Evolutionary conservation across 257 asterid genomes (phyloP).

Genomic region (Solanum bukasovii): DNA sequence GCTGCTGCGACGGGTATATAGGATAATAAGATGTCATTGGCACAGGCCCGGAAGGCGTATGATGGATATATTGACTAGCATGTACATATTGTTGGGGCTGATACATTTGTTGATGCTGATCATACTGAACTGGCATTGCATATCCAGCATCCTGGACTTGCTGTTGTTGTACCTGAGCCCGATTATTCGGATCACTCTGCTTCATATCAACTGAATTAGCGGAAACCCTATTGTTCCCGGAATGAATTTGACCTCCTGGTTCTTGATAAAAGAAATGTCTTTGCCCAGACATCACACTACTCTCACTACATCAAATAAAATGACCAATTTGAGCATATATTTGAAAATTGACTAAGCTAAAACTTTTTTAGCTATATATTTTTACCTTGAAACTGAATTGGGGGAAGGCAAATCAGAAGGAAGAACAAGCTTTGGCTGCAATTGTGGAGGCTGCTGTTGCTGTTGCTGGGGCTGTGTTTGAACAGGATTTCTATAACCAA

Average conservation of each 20-base stretch:
- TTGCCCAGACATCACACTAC: conserved; percentile 63
- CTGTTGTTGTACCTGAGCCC: conserved; percentile 45
- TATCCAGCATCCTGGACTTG: conserved; percentile 62
- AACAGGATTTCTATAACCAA: conserved; percentile 34
- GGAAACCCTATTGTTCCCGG: conserved; percentile 31
- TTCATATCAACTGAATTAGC: conserved; percentile 38
- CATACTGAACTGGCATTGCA: conserved; percentile 37
- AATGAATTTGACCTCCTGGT: conserved; percentile 36
- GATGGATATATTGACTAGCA: conserved; percentile 47
- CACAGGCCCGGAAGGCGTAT: conserved; percentile 50
- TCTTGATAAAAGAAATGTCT: conserved; percentile 59
- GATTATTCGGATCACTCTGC: conserved; percentile 30
- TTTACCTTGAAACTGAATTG: conserved; percentile 84
- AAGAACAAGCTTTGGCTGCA: conserved; percentile 44
- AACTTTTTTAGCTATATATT: not conserved
- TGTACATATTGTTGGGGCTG: conserved; percentile 72
- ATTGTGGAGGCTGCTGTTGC: conserved; percentile 34
- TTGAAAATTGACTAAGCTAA: not conserved
- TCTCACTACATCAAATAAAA: conserved; percentile 37
- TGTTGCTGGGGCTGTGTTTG: conserved; percentile 39
- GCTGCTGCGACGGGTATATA: conserved; percentile 66
- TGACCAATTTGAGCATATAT: not conserved
- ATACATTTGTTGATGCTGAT: conserved; percentile 68
- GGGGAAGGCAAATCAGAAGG: conserved; percentile 66
- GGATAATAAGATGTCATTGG: conserved; percentile 55